A percentile compares a stretch with the other conserved stretches of the same genome.
Evolutionary conservation across 148 eudicot species (phyloP).

Genomic region (Silene uniflora): DNA sequence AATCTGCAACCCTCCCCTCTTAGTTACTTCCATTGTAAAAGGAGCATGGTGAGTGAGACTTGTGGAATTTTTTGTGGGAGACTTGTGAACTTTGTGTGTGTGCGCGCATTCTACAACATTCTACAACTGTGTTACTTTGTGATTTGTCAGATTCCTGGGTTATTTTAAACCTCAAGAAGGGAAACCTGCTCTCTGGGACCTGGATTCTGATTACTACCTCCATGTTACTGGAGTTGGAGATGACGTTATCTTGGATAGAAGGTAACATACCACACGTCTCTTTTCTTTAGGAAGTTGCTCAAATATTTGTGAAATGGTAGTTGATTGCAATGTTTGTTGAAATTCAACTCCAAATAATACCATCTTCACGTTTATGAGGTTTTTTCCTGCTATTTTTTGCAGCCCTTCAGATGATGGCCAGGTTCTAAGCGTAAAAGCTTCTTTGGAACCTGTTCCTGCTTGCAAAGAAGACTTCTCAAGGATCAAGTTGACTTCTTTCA

Average conservation of each 20-base stretch:
- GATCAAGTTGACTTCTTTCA: slow-evolving; percentile 80
- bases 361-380: slow-evolving; percentile 3
- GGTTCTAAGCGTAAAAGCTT: slow-evolving; percentile 35
- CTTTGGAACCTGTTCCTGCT: slow-evolving; percentile 75
- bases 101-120: not conserved
- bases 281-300: slow-evolving; percentile 1
- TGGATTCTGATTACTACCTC: slow-evolving; percentile 99
- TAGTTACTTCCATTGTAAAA: not conserved
- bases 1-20: not conserved
- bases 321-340: not conserved
- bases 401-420: slow-evolving; percentile 44
- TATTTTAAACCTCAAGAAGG: slow-evolving; percentile 97
- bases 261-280: slow-evolving; percentile 36
- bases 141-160: slow-evolving; percentile 76
- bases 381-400: slow-evolving; percentile 16
- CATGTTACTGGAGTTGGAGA: slow-evolving; percentile 92
- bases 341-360: not conserved
- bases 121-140: slow-evolving; percentile 5
- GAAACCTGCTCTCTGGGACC: slow-evolving; percentile 97
- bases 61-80: not conserved
- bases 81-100: not conserved
- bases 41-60: not conserved
- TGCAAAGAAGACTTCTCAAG: slow-evolving; percentile 87
- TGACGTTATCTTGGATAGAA: slow-evolving; percentile 42
- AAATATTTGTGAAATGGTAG: not conserved